Conservation (phyloP, 2,329 filamentous ascomycete genomes). For the Sclerotinia spermophila region DNA sequence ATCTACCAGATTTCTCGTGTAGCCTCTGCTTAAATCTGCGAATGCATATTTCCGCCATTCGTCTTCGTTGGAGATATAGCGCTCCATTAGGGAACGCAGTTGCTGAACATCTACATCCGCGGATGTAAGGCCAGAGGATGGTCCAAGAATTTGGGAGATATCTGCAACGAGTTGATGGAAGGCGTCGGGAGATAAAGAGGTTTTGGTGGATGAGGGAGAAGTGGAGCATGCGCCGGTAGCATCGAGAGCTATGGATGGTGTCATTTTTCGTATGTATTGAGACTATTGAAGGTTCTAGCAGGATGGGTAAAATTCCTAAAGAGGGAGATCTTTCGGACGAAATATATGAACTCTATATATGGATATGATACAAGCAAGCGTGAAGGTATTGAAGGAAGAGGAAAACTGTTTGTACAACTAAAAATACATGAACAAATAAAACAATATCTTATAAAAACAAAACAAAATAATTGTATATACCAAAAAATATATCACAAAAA, state of each 20-base stretch:
- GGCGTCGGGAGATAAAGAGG: conserved; percentile 40
- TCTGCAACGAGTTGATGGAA: conserved; percentile 70
- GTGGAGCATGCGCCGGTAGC: neutral
- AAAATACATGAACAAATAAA: neutral
- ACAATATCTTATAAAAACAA: no score
- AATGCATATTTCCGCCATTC: conserved; percentile 77
- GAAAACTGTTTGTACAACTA: neutral
- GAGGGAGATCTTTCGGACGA: neutral
- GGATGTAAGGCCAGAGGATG: conserved; percentile 76
- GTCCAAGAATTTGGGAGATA: conserved; percentile 72
- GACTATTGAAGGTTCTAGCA: neutral
- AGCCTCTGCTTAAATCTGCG: conserved; percentile 64
- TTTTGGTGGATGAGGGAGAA: neutral
- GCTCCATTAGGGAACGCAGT: conserved; percentile 68
- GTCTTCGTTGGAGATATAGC: conserved; percentile 63
- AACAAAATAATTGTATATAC: neutral
- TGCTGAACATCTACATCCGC: conserved; percentile 74
- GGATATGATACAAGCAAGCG: neutral
- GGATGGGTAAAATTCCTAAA: neutral
- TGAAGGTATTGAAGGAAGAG: neutral
- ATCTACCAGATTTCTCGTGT: conserved; percentile 87
- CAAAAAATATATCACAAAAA: neutral
- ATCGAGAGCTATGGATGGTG: conserved; percentile 12
- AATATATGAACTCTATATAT: neutral
- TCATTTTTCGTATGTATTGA: neutral